phyloP scores from a whole-genome alignment of 163 green algal genomes.

The Chlorella variabilis region DNA sequence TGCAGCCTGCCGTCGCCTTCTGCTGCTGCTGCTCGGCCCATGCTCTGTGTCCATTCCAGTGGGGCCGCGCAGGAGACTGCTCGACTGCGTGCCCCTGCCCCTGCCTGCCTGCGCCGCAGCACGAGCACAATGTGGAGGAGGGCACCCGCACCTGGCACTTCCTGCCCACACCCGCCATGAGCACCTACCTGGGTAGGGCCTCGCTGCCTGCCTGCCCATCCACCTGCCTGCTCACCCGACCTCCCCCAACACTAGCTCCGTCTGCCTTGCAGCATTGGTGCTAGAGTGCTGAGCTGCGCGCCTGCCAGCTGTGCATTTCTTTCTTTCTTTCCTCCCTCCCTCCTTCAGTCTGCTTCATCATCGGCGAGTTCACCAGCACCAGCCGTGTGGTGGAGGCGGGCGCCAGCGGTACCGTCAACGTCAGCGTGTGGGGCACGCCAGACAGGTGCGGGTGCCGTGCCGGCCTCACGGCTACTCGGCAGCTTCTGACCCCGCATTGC shows the following conservation, averaged over 20 bases:
- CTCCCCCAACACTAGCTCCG: no score
- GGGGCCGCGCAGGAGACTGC: no score
- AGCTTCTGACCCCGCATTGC: no score
- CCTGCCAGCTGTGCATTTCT: no score
- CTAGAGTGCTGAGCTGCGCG: no score
- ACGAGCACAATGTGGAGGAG: slow-evolving; percentile 6
- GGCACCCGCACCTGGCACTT: slow-evolving; percentile 61
- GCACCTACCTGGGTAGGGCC: slow-evolving; percentile 79
- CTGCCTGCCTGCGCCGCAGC: neutral
- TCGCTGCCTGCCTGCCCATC: neutral
- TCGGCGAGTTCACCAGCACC: slow-evolving; percentile 71
- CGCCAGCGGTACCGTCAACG: slow-evolving; percentile 31
- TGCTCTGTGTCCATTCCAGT: no score
- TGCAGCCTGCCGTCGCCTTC: no score
- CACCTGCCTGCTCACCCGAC: neutral
- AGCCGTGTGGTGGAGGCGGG: slow-evolving; percentile 1
- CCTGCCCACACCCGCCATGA: slow-evolving; percentile 78
- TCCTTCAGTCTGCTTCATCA: slow-evolving; percentile 74
- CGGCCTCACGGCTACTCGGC: neutral
- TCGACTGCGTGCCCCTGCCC: neutral
- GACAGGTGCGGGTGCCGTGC: slow-evolving; percentile 33
- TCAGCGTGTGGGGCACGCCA: slow-evolving; percentile 63
- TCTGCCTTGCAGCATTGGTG: no score
- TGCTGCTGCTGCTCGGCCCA: no score
- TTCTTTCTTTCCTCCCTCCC: no score